Conservation (phyloP, 768 basidiomycete species). For the Rhizopogon roseolus region DNA sequence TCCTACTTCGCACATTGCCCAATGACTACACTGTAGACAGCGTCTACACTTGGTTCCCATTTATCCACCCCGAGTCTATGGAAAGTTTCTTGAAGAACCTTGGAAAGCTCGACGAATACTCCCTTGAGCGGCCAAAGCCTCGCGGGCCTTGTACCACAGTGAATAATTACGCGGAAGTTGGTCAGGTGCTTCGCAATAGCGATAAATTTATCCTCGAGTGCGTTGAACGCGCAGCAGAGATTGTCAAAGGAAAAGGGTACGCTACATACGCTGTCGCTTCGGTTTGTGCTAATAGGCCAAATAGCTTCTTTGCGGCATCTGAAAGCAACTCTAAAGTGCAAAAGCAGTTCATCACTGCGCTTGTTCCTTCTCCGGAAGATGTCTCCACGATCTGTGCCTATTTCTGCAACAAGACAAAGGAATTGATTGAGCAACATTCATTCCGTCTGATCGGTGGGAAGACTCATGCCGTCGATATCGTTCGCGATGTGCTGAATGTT, state of each 20-base stretch:
- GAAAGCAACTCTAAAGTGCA: constrained; percentile 30
- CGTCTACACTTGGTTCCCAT: constrained; percentile 80
- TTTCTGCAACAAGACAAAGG: constrained; percentile 62
- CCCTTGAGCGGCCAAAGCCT: constrained; percentile 43
- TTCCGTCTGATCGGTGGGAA: constrained; percentile 52
- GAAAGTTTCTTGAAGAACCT: constrained; percentile 51
- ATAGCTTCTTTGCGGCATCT: constrained; percentile 62
- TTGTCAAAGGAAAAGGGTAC: constrained; percentile 61
- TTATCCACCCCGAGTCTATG: constrained; percentile 77
- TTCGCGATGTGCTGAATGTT: constrained; percentile 59
- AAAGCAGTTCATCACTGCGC: constrained; percentile 46
- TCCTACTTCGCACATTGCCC: constrained; percentile 72
- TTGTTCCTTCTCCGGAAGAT: constrained; percentile 45
- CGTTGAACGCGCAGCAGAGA: constrained; percentile 42
- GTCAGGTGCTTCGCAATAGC: constrained; percentile 43
- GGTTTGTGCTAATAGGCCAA: constrained; percentile 2
- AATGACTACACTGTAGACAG: constrained; percentile 64
- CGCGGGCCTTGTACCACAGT: constrained; percentile 26
- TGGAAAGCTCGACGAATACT: constrained; percentile 49
- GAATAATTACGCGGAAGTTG: constrained; percentile 45
- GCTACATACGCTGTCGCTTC: constrained; percentile 3
- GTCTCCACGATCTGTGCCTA: constrained; percentile 48
- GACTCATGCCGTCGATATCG: constrained; percentile 55
- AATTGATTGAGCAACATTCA: constrained; percentile 50
- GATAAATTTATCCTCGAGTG: constrained; percentile 46